Base-by-base conservation (phyloP, 2,329 filamentous ascomycete species). In the Corinectria fuckeliana region DNA sequence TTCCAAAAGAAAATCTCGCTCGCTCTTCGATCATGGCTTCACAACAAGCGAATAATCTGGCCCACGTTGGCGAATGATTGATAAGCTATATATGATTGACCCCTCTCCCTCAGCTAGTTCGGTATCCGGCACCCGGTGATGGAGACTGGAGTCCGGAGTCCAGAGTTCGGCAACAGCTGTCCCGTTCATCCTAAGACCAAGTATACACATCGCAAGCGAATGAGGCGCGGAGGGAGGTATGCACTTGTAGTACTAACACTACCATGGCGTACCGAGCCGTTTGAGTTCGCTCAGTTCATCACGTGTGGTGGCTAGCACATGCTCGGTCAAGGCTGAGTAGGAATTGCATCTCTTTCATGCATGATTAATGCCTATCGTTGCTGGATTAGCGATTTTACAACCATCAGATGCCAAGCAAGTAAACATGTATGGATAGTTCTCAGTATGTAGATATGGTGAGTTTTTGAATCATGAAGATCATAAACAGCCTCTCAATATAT, bases 401-500 rank as follows among this genome's bases (percentile, higher is more conserved):
- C 39, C 26, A 52, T n/a, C n/a, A 10, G 16, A 11, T 9, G 41
- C 26, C 23, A 32, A 18, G 16, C 23, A 41, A 18, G 26, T 10
- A 23, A 48, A 41, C 10, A 16, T 13, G 14, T 14, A 1, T 5
- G 10, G 8, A 11, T 4, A 5, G n/a, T 45, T 45, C 23, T 28
- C 42, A 60, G 60, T 53, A 66, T 66, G 61, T 67, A 67, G 70
- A 72, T 69, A 67, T 48, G 60, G 69, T 68, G 64, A 69, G 62
- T 58, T 60, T 61, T 75, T 74, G 70, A 78, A 78, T 78, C 75
- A 78, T 65, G 45, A 55, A 61, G 56, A 74, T 80, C 78, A 80
- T 80, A 80, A 80, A 80, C 78, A 80, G 78, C 78, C 78, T 80
- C 78, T 70, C 69, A 54, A 64, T 66, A 61, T 72, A 71, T 79